phyloP scores from a whole-genome alignment of 1,139 yeast species.

The Eremothecium sinecaudum region DNA sequence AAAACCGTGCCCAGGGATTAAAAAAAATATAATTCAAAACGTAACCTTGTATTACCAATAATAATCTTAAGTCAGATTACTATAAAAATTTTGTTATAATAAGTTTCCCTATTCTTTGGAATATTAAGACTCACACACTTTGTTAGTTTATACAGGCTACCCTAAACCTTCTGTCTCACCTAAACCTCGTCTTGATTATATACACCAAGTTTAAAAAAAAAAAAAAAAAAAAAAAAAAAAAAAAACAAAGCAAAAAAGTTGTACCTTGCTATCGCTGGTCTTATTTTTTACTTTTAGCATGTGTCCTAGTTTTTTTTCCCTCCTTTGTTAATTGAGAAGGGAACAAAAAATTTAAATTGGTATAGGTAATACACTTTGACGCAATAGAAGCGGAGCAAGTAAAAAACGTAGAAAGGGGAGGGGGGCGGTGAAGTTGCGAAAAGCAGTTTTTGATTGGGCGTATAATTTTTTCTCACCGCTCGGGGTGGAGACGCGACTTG shows the following conservation, averaged over 20 bases:
- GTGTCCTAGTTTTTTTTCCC: conserved; percentile 2
- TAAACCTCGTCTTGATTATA: conserved; percentile 6
- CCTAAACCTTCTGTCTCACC: conserved; percentile 1
- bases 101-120: background rate
- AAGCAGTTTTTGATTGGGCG: too few relatives aligned
- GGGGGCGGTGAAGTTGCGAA: too few relatives aligned
- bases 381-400: background rate
- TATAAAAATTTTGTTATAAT: background rate
- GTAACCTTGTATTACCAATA: background rate
- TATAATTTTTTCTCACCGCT: too few relatives aligned
- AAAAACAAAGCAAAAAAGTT: conserved; percentile 3
- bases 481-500: too few relatives aligned
- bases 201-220: conserved; percentile 4
- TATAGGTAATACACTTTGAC: conserved; percentile 5
- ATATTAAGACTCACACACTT: background rate
- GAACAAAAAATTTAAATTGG: background rate
- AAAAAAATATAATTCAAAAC: background rate
- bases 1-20: background rate
- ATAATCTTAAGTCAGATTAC: background rate
- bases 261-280: too few relatives aligned
- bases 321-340: conserved; percentile 2
- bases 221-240: conserved; percentile 1
- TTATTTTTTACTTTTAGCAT: conserved; percentile 1
- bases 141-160: background rate
- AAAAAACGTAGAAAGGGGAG: background rate